phyloP scores from a whole-genome alignment of 306 rosid genomes.

The Geum urbanum region DNA sequence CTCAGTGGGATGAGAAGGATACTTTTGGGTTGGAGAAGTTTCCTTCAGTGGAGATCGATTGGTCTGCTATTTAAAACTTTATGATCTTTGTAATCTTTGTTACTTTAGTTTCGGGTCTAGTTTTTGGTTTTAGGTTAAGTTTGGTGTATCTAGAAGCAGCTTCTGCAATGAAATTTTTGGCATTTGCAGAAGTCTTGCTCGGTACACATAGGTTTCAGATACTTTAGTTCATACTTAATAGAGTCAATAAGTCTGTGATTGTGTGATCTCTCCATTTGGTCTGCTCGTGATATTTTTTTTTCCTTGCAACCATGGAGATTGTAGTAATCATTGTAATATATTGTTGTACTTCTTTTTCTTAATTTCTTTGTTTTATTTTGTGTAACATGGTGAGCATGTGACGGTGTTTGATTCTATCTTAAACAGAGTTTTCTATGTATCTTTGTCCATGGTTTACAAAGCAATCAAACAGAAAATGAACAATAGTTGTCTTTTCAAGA shows the following conservation, averaged over 20 bases:
- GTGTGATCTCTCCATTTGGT: constrained; percentile 27
- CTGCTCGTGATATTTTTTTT: constrained; percentile 51
- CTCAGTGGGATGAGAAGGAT: constrained; percentile 42
- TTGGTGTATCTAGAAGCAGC: constrained; percentile 28
- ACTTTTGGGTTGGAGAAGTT: constrained; percentile 64
- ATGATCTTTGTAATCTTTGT: constrained; percentile 1
- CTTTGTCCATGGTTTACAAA: constrained; percentile 1
- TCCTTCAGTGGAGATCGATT: constrained; percentile 89
- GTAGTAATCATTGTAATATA: constrained; percentile 13
- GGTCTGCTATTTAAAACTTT: constrained; percentile 56
- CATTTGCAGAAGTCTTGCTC: constrained; percentile 57
- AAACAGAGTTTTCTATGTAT: background rate
- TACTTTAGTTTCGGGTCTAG: constrained; percentile 4
- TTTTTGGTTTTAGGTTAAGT: constrained; percentile 20
- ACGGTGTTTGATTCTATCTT: background rate
- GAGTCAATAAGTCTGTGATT: background rate
- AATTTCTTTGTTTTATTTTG: background rate
- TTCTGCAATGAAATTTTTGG: constrained; percentile 71
- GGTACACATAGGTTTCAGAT: constrained; percentile 16
- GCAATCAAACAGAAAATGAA: background rate
- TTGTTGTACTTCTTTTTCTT: background rate
- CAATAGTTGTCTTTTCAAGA: background rate
- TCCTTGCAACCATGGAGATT: constrained; percentile 45
- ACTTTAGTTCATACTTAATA: constrained; percentile 10
- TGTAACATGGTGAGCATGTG: constrained; percentile 2